Percentiles rank a stretch among this genome's conserved stretches.
Evolutionary conservation across 768 basidiomycete species (phyloP).

Genomic region (Russula emetica): DNA sequence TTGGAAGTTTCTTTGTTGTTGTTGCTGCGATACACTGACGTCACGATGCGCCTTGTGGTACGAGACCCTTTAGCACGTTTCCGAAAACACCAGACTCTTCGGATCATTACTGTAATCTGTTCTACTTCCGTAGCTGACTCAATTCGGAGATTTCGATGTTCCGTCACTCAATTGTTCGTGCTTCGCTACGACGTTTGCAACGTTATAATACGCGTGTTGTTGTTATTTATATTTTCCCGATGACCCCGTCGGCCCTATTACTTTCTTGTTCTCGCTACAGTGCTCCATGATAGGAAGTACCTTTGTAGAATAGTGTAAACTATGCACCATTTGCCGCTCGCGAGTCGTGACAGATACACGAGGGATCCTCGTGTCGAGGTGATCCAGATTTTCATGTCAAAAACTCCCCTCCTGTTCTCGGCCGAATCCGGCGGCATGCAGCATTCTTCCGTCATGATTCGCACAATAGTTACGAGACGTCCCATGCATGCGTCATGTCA

Average conservation of each 20-base stretch:
- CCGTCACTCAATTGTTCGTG: neutral
- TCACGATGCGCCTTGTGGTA: neutral
- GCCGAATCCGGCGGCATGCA: neutral
- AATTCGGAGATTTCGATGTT: neutral
- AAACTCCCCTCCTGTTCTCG: neutral
- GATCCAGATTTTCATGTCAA: neutral
- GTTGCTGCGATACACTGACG: neutral
- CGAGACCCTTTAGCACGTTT: neutral
- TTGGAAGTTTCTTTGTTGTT: neutral
- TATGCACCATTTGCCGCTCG: neutral
- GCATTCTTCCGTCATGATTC: neutral
- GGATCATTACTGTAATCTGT: neutral
- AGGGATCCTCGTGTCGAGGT: neutral
- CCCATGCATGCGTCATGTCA: neutral
- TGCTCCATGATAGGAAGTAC: neutral
- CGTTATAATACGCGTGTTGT: too few relatives aligned
- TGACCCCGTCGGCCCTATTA: too few relatives aligned
- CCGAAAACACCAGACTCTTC: neutral
- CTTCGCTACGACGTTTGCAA: neutral
- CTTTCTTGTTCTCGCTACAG: neutral
- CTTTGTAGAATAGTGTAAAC: neutral
- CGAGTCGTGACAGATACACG: neutral
- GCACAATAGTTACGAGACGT: neutral
- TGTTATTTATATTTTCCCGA: too few relatives aligned
- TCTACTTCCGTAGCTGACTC: neutral